phyloP scores from a whole-genome alignment of 2,329 filamentous ascomycete species.

The Dichotomopilus funicola region DNA sequence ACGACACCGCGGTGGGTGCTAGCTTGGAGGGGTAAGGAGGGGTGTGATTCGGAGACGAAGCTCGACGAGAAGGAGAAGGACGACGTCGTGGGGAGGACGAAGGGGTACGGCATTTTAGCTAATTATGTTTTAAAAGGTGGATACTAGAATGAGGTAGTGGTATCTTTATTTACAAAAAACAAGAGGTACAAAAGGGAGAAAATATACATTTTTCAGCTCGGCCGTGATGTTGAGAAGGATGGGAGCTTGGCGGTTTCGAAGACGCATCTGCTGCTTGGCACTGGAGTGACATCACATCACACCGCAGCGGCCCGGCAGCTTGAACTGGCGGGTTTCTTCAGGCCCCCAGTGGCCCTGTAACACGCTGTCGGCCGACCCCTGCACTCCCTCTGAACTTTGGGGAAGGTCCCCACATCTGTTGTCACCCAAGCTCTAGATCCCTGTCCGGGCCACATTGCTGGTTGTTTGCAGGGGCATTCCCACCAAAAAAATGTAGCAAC shows the following conservation, averaged over 20 bases:
- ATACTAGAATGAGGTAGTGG: background rate
- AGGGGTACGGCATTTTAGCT: slow-evolving; percentile 74
- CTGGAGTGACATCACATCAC: too few relatives aligned
- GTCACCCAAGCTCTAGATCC: slow-evolving; percentile 6
- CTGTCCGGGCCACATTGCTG: slow-evolving; percentile 20
- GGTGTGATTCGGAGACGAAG: slow-evolving; percentile 75
- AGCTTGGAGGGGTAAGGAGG: slow-evolving; percentile 75
- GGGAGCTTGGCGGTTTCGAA: too few relatives aligned
- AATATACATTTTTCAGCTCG: background rate
- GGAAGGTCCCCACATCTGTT: slow-evolving; percentile 9
- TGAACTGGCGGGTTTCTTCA: background rate
- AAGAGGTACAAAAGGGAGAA: background rate
- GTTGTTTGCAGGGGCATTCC: slow-evolving; percentile 1
- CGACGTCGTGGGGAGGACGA: slow-evolving; percentile 82
- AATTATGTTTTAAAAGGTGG: background rate
- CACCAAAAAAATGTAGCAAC: background rate
- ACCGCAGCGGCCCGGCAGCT: too few relatives aligned
- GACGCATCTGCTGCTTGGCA: too few relatives aligned
- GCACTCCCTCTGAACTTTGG: background rate
- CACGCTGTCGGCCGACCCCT: background rate
- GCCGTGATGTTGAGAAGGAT: background rate
- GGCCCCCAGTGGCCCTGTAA: too few relatives aligned
- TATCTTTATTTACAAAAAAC: background rate
- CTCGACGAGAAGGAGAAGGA: slow-evolving; percentile 73
- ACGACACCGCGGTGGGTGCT: slow-evolving; percentile 80